Evolutionary conservation across 441 rosid species (phyloP), one percentile per base, ranked within the genome.

Genomic region (Corymbia citriodora): DNA sequence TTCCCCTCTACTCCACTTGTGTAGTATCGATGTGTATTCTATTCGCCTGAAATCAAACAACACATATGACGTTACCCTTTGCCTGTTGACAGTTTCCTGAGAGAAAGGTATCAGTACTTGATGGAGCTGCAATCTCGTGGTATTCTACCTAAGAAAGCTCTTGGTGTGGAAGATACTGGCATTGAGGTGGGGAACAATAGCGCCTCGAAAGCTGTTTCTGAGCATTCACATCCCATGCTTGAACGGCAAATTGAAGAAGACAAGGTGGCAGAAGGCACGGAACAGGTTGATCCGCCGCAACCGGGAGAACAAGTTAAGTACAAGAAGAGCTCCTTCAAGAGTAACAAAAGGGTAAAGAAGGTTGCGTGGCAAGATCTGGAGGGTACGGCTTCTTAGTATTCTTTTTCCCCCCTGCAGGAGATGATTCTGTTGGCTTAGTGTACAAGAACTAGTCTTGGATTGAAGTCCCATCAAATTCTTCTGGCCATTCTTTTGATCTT

Each of bases 311-410:
- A 89, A 90, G 90, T 91, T 89, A 74, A 90, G 89, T 90, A 55
- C 6, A 92, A 90, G 88, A 91, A 91, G 88, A 91, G 70, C 82
- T 13, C 89, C 54, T 53, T 89, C 87, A 90, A 89, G 90, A 91
- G 86, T 86, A 92, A 91, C 40, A 93, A 91, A 88, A 92, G 87
- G 90, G 89, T 92, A 49, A 92, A 92, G 93, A 94, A 92, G 93
- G 93, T 92, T 89, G 90, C 92, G 83, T 91, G 94, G 94, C 90
- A 90, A 90, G 95, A 93, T 93, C 94, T 87, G 50, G 90, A 87
- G 89, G 90, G 82, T 90, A 59, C 87, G 90, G 87, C 72, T 87
- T 57, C 87, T 31, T 91, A 87, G 88, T 55, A 72, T 23, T 52
- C 82, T 27, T 79, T 45, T 45, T 12, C 2, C 9, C n/a, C 83